Evolutionary conservation across 2,329 filamentous ascomycete genomes (phyloP), one percentile per base, ranked within the genome.

Genomic region (Claviceps sp.): DNA sequence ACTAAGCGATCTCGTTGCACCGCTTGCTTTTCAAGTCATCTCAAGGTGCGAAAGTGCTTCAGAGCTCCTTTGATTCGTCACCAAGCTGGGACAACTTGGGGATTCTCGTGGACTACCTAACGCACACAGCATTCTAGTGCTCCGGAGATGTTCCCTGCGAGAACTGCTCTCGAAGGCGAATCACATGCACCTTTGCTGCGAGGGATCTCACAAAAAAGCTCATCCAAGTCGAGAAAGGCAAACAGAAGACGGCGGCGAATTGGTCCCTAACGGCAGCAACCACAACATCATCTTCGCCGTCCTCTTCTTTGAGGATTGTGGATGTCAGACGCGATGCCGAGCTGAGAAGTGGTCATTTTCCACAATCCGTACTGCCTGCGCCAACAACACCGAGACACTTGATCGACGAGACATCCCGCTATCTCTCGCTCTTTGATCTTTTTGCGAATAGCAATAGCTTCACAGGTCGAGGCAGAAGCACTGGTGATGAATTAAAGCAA

Each of bases 1-100:
- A 63, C 58, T 47, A 64, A 59, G 50, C 58, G 62, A 34, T 67
- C 61, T 2, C 60, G 65, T 11, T 69, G 66, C 37, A 48, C 56
- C 24, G 50, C 56, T 4, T 69, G 66, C 44, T 58, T 59, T 3
- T 47, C 52, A 24, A 65, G 65, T 48, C 66, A 69, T 52, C 57
- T 67, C 8, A 68, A 68, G 56, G 66, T 64, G 46, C 8, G 58
- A 16, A n/a, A 16, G 41, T 40, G 24, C 26, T 34, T 42, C 37
- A 9, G 18, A 16, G 47, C 44, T 47, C 37, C n/a, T 34, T 42
- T 42, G n/a, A 2, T 18, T 16, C 48, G n/a, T 20, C 8, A n/a
- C 30, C 37, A n/a, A 37, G 41, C 26, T 38, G 13, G 18, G 16
- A 37, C 8, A 20, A 20, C 4, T 37, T 9, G 26, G 2, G 8